Base-by-base conservation (phyloP, 371 early-diverging fungal species). In the Lichtheimia ramosa region DNA sequence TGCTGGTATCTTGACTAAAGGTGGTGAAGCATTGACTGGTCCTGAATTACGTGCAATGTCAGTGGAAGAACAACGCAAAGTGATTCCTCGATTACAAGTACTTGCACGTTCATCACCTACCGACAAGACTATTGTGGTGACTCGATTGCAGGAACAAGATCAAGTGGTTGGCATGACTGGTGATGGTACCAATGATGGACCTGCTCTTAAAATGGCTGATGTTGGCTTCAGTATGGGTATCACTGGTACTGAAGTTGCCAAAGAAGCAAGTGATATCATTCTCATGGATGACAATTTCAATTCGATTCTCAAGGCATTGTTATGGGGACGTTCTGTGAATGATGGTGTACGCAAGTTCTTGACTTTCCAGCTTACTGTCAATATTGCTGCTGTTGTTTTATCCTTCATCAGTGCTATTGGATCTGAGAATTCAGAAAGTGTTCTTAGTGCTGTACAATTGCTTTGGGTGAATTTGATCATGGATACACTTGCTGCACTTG, bases 181-280 rank as follows among this genome's bases (percentile, higher is more conserved):
- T 54, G 98, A 97, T 76, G 99, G 97, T 49, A 95, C 98, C 53
- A 99, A 97, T 81, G 99, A 99, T 74, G 96, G 92, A 2, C 97
- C 97, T 21, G 96, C 97, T 3, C 85, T 98, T 48, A 95, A 95
- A 74, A 74, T 88, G 69, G 98, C 98, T 27, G 96, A 99, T 74
- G 94, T 99, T 56, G 99, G 98, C 13, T 97, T 97, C 75, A 85
- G 89, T 59, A 97, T 98, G 99, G 98, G 99, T 54, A 93, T 97
- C 66, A 81, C 93, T 42, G 98, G 99, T 51, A 97, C 98, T 4
- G 97, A 97, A 71, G 94, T 97, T 2, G 96, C 97, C 50, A 95
- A 96, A 73, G 95, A 96, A 71, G 97, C 98, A 0, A 92, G 94
- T 3, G 90, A 89, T 64, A 96, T 98, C 64, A 89, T 97, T 58